Percentiles rank a stretch among this genome's conserved stretches.
These are phyloP conservation scores for Colletotrichum limetticola DNA, from an alignment of 2,329 filamentous ascomycete species.

Conservation along the genomic window DNA sequence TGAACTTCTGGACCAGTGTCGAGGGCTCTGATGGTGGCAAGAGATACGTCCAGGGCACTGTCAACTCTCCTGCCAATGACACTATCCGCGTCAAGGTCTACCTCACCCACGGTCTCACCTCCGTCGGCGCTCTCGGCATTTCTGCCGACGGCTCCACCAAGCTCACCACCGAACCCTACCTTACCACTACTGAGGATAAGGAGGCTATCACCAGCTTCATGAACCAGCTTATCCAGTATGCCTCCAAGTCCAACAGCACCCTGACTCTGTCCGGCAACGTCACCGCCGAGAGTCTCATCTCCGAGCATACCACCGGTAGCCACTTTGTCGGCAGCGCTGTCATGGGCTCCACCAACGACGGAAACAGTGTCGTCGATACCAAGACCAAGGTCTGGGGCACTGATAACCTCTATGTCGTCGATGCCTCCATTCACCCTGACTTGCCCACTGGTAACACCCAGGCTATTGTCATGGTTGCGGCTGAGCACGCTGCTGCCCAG, in stretches of 20 bases:
- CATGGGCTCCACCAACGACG: conserved; percentile 60
- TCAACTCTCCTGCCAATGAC: conserved; percentile 53
- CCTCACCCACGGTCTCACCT: conserved; percentile 61
- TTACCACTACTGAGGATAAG: conserved; percentile 42
- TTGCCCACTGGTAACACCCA: conserved; percentile 36
- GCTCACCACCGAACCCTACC: conserved; percentile 50
- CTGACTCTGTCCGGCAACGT: conserved; percentile 38
- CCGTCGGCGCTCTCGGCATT: conserved; percentile 57
- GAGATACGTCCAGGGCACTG: conserved; percentile 56
- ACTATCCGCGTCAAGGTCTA: conserved; percentile 60
- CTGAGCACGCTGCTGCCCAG: conserved; percentile 33
- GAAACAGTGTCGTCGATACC: conserved; percentile 64
- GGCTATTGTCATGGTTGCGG: conserved; percentile 37
- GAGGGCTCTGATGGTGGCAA: conserved; percentile 51
- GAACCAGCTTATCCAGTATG: conserved; percentile 40
- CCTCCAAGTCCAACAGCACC: conserved; percentile 38
- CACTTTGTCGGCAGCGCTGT: conserved; percentile 52
- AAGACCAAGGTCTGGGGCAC: conserved; percentile 69
- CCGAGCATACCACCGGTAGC: conserved; percentile 40
- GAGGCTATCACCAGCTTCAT: conserved; percentile 43
- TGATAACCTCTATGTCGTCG: conserved; percentile 70
- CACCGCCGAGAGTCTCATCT: conserved; percentile 40
- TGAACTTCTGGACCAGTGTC: conserved; percentile 59
- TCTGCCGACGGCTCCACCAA: conserved; percentile 53
- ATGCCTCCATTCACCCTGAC: conserved; percentile 70